These are phyloP conservation scores for Leishmania guyanensis DNA, from an alignment of 208 protist genomes.

Conservation along the genomic window DNA sequence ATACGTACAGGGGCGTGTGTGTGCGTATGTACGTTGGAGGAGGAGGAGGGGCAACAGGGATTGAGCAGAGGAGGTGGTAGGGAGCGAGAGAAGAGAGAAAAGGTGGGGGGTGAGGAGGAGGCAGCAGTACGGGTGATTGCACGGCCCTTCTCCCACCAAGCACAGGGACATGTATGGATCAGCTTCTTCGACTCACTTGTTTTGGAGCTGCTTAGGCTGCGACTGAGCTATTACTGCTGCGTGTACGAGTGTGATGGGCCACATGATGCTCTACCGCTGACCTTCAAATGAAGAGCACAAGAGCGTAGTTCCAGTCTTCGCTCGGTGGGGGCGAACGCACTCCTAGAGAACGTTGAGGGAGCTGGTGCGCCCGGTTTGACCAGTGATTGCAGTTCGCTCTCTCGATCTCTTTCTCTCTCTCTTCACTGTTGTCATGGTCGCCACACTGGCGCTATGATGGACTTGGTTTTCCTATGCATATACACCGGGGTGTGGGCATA, in stretches of 20 bases:
- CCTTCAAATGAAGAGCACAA: background rate
- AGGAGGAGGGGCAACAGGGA: background rate
- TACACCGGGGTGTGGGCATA: no score
- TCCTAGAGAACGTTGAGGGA: background rate
- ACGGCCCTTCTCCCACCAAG: background rate
- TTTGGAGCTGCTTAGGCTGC: background rate
- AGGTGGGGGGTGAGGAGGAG: background rate
- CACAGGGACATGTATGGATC: background rate
- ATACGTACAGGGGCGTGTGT: background rate
- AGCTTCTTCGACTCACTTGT: background rate
- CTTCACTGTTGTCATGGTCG: no score
- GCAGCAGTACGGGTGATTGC: background rate
- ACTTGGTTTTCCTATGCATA: no score
- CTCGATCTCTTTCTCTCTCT: background rate
- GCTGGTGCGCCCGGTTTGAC: background rate
- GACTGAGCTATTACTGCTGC: background rate
- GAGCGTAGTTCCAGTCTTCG: background rate
- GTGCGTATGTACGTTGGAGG: background rate
- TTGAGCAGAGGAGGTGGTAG: background rate
- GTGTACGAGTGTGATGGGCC: background rate
- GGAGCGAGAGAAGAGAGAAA: background rate
- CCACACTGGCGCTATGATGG: no score
- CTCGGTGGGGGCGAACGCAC: background rate
- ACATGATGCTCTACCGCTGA: background rate
- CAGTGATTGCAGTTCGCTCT: background rate